Percentiles rank a stretch among this genome's conserved stretches.
Evolutionary conservation across 2,329 filamentous ascomycete species (phyloP).

Genomic region (Botrytis galanthina): DNA sequence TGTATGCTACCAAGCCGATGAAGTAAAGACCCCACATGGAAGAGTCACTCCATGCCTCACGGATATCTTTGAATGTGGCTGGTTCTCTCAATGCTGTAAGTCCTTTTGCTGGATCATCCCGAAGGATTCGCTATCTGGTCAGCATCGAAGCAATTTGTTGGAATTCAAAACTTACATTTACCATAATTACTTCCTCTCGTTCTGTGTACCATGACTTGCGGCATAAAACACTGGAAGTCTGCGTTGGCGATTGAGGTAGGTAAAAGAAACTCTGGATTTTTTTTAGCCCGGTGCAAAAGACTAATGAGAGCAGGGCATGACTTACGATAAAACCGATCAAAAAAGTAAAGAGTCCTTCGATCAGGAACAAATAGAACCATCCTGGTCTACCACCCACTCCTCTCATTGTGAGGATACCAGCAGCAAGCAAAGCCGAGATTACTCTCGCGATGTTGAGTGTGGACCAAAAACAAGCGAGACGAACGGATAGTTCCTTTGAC

Average conservation of each 20-base stretch:
- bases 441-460: constrained; percentile 52
- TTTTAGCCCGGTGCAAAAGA: background rate
- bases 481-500: constrained; percentile 59
- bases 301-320: background rate
- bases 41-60: constrained; percentile 49
- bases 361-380: constrained; percentile 56
- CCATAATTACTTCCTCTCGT: constrained; percentile 59
- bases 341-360: constrained; percentile 34
- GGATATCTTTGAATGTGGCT: constrained; percentile 46
- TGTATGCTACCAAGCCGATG: constrained; percentile 37
- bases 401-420: constrained; percentile 54
- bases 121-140: constrained; percentile 46
- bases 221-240: background rate
- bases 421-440: constrained; percentile 54
- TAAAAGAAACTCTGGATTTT: background rate
- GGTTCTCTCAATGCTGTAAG: constrained; percentile 52
- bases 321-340: constrained; percentile 23
- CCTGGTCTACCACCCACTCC: constrained; percentile 52
- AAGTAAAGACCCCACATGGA: constrained; percentile 53
- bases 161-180: constrained; percentile 44
- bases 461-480: constrained; percentile 67
- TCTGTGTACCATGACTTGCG: constrained; percentile 53
- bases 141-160: background rate
- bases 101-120: constrained; percentile 52
- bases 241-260: constrained; percentile 7